phyloP scores from a whole-genome alignment of 2,329 filamentous ascomycete genomes.

The Cryphonectria nitschkei region DNA sequence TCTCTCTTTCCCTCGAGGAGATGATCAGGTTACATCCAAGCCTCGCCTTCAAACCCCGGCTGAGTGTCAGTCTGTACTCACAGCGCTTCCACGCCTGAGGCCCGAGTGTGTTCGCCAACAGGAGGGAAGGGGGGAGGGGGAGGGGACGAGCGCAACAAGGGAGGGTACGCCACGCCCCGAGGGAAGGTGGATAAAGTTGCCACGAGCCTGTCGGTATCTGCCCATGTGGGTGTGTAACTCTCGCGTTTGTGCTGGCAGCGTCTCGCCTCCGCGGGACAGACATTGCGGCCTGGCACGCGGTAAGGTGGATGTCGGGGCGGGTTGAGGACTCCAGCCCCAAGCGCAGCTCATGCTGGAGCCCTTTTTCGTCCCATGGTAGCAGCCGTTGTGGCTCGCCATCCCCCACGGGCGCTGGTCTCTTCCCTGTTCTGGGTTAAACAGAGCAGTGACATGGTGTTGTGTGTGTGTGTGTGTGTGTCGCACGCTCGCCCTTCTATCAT shows the following conservation, averaged over 20 bases:
- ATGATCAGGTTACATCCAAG: not conserved
- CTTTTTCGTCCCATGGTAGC: not conserved
- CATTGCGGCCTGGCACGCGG: not conserved
- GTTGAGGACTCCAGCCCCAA: not conserved
- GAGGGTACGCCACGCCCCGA: not conserved
- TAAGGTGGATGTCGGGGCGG: not conserved
- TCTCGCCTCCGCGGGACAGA: not conserved
- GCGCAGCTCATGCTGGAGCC: not conserved
- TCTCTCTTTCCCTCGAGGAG: not conserved
- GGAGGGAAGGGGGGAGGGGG: no score
- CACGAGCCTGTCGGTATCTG: conserved; percentile 7
- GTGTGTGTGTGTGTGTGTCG: not conserved
- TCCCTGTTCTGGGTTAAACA: conserved; percentile 11
- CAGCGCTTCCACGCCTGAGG: no score
- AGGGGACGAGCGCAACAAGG: not conserved
- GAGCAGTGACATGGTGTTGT: not conserved
- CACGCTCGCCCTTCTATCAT: not conserved
- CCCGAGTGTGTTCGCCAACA: not conserved
- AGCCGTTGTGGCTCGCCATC: conserved; percentile 9
- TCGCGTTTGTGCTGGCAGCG: not conserved
- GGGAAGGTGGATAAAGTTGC: not conserved
- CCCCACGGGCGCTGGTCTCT: not conserved
- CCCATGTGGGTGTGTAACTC: not conserved
- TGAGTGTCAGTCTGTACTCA: not conserved
- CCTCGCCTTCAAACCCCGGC: not conserved